Base-by-base conservation (phyloP, 2,329 filamentous ascomycete species). In the Uncinocarpus reesii region DNA sequence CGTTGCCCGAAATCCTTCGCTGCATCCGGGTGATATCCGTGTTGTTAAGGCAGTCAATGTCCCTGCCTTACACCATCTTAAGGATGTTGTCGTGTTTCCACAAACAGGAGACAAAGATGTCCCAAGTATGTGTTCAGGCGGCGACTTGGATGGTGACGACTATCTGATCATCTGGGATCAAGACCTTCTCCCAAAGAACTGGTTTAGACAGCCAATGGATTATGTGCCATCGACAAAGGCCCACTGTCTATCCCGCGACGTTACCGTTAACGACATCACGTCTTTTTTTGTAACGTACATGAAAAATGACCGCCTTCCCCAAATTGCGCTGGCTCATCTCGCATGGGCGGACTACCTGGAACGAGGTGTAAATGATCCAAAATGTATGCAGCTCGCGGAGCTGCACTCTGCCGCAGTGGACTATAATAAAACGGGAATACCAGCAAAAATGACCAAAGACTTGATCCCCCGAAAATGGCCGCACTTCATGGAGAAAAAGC, bases 101-200 rank as follows among this genome's bases (percentile, higher is more conserved):
- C 79, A 85, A 29, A 82, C 72, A 0, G 90, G 90, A 0, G 87
- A 95, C 59, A 75, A 84, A 13, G 87, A 94, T 53, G 69, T 98
- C 18, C 80, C 89, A 0, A 88, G 84, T 58, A 96, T 96, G 90
- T 88, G 92, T 54, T 95, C 92, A 3, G 92, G 92, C 1, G 92
- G 92, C 0, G 92, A 98, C 60, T 75, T 98, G 0, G 92, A 98
- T 60, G 92, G 92, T 0, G 92, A 98, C 58, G 92, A 98, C 61
- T 98, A 88, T 62, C 82, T 96, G 48, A 80, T 96, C 4, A 83
- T 95, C 38, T 98, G 92, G 90, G 89, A 98, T 56, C 63, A 73
- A 18, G 75, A 78, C 11, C 70, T 98, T 5, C 71, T 93, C 21
- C 86, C 86, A 0, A 55, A 65, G 1, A 68, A 77, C 43, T 86